Evolutionary conservation across 345 rosid species (phyloP), one percentile per base, ranked within the genome.

Genomic region (Tarenaya hassleriana): DNA sequence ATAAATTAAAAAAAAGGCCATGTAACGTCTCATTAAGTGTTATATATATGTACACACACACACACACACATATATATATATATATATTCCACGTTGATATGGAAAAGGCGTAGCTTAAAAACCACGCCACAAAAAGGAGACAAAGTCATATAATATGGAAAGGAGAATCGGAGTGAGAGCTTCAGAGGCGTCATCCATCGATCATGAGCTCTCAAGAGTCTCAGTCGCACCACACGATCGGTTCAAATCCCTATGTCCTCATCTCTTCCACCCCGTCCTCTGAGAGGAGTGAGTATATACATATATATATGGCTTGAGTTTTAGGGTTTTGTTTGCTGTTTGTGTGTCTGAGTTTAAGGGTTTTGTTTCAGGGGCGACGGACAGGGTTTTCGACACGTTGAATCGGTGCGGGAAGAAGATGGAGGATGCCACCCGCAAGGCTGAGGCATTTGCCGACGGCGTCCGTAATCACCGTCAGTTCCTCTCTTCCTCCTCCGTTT

Each of bases 401-500:
- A 75, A 71, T 55, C 75, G 77, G 17, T 86, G 68, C 46, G 94
- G 85, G 45, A 86, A 67, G 64, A 81, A 52, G 51, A 35, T 78
- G 31, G 95, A 80, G 11, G 77, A 68, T 43, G 88, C 67, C 45
- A 58, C 78, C 33, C 70, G 73, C 64, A 77, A 73, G 66, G 91
- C 86, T 0, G 91, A 78, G 65, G 41, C 42, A 17, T 43, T 82
- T 33, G 89, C 78, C 51, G 78, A 71, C 57, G 70, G 71, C 55
- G 39, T 85, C 47, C 83, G 82, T 79, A 72, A 79, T 61, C 89
- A 85, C 56, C 33, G 89, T 65, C 14, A 66, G 11, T n/a, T n/a
- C n/a, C n/a, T n/a, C n/a, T n/a, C n/a, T n/a, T n/a, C n/a, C n/a
- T n/a, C n/a, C n/a, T n/a, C n/a, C n/a, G n/a, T n/a, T n/a, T n/a